Evolutionary conservation across 345 rosid genomes (phyloP).

Genomic region (Aquilaria yunnanensis): DNA sequence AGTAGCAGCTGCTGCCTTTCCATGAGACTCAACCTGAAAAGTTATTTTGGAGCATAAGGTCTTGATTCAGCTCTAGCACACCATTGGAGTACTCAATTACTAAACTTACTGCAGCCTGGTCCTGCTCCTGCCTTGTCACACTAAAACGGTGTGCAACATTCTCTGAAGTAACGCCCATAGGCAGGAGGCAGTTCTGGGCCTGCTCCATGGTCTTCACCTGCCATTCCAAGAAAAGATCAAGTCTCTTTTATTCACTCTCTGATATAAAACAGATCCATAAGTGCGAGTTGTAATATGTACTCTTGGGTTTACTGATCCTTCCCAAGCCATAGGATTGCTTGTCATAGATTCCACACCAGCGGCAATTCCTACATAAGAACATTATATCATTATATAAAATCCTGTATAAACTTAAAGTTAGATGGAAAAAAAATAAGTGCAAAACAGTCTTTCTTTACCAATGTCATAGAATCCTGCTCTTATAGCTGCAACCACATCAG

Average conservation of each 20-base stretch:
- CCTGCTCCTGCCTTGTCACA: conserved; percentile 90
- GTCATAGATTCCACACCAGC: conserved; percentile 99
- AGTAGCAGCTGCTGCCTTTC: conserved; percentile 94
- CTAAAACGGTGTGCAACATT: conserved; percentile 86
- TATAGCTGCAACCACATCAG: conserved; percentile 93
- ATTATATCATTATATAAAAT: conserved; percentile 1
- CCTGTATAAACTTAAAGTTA: not conserved
- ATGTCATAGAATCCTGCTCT: conserved; percentile 96
- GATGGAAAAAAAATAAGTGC: not conserved
- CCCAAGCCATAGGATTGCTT: conserved; percentile 73
- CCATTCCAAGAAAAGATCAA: conserved; percentile 13
- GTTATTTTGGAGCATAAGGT: not conserved
- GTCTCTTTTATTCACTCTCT: not conserved
- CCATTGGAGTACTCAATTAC: not conserved
- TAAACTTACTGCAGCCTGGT: conserved; percentile 87
- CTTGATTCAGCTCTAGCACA: too few relatives aligned
- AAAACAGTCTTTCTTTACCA: conserved; percentile 33
- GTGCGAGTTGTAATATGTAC: conserved; percentile 23
- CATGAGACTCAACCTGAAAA: conserved; percentile 82
- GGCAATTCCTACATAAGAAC: conserved; percentile 61
- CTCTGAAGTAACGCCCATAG: conserved; percentile 97
- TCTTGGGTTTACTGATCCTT: conserved; percentile 76
- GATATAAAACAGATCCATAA: not conserved
- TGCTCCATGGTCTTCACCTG: conserved; percentile 68
- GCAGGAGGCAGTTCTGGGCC: conserved; percentile 87